Base-by-base conservation (phyloP, 2,329 filamentous ascomycete genomes). In the Exophiala phaeomuriformis region DNA sequence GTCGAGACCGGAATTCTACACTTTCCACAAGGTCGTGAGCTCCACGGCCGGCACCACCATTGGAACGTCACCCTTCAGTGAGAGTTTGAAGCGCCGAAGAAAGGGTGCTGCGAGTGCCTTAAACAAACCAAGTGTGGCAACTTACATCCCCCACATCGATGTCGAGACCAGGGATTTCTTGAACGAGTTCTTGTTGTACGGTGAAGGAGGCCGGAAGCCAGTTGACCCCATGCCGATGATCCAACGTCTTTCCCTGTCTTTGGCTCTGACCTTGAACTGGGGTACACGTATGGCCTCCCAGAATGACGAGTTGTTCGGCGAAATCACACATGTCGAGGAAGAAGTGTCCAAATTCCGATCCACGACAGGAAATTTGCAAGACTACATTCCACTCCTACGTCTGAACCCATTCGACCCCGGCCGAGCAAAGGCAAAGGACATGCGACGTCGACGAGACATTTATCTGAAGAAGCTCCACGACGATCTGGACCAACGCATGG, bases 171-270 rank as follows among this genome's bases (percentile, higher is more conserved):
- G 77, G 19, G 78, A 81, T 49, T 85, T 85, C 49, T 71, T 85
- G 46, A 74, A 75, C 42, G 83, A 86, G 55, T 74, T 82, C 0
- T 72, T 79, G 53, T 72, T 75, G 19, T 79, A 83, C 56, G 82
- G 83, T 2, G 69, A 76, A 4, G 73, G 71, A 1, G 83, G 83
- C 0, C 67, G 68, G 1, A 69, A 69, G 1, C 72, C 79, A 0
- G 76, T 85, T 0, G 80, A 86, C 52, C 81, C 82, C 0, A 81
- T 84, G 79, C 80, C 82, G 0, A 82, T 84, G 77, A 84, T 85
- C 43, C 82, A 85, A 61, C 77, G 82, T 0, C 72, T 85, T 0
- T 79, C 76, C 8, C 68, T 85, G 2, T 82, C 78, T n/a, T 71
- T 85, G 2, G 76, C 80, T 0, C 66, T 85, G 29, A 85, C 82